Evolutionary conservation across 176 grass and related monocot species (phyloP).

Genomic region (Pharus latifolius): DNA sequence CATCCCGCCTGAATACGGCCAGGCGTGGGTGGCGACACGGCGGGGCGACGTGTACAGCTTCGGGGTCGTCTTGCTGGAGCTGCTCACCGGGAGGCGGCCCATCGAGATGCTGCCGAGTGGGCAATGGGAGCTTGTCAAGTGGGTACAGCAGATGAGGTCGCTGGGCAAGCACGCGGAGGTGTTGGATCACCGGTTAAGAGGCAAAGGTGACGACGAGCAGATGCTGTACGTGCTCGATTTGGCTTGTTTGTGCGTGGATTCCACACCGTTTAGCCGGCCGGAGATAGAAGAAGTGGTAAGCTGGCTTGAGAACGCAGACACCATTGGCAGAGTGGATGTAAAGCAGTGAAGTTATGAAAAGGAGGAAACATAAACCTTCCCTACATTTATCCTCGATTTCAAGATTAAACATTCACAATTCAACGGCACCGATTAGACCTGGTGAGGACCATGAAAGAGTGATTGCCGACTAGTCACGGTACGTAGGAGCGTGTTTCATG

Average conservation of each 20-base stretch:
- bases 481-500: too few species aligned
- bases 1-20: constrained; percentile 56
- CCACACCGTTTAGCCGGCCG: constrained; percentile 32
- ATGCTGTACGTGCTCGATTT: constrained; percentile 52
- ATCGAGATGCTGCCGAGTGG: constrained; percentile 7
- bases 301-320: constrained; percentile 46
- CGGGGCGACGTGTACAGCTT: constrained; percentile 85
- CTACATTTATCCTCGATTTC: too few species aligned
- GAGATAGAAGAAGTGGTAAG: constrained; percentile 40
- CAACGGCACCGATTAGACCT: too few species aligned
- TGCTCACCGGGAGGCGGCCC: constrained; percentile 48
- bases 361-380: too few species aligned
- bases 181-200: constrained; percentile 15
- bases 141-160: constrained; percentile 22
- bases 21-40: constrained; percentile 43
- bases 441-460: too few species aligned
- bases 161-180: background rate
- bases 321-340: too few species aligned
- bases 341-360: too few species aligned
- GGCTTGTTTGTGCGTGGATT: constrained; percentile 31
- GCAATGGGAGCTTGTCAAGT: constrained; percentile 19
- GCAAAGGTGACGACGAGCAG: constrained; percentile 6
- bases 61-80: constrained; percentile 84
- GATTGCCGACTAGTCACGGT: too few species aligned
- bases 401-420: too few species aligned